Percentiles rank a stretch among this genome's conserved stretches.
phyloP scores from a whole-genome alignment of 768 basidiomycete species.

The Russula foetens region DNA sequence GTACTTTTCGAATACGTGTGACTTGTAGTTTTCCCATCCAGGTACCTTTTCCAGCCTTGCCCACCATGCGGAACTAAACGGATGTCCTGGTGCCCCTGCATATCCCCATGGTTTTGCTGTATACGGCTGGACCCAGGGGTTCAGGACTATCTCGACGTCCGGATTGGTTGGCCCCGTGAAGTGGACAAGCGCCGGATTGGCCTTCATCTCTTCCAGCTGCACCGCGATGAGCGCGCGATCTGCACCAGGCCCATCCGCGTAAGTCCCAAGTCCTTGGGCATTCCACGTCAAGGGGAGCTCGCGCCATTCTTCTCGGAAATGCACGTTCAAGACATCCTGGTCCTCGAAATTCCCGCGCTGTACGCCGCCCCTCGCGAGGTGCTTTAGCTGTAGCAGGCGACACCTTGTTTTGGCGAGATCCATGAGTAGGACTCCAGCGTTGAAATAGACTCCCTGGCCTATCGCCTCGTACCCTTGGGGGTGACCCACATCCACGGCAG shows the following conservation, averaged over 20 bases:
- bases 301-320: conserved; percentile 39
- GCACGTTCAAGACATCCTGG: conserved; percentile 44
- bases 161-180: conserved; percentile 42
- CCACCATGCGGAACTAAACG: background rate
- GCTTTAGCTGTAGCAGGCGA: conserved; percentile 2
- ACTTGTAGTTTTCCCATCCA: background rate
- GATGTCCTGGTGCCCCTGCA: conserved; percentile 35
- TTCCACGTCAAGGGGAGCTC: conserved; percentile 41
- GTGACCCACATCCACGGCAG: conserved; percentile 40
- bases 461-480: conserved; percentile 38
- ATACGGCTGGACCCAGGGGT: conserved; percentile 38
- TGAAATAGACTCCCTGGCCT: conserved; percentile 38
- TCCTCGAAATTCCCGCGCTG: conserved; percentile 29
- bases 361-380: conserved; percentile 12
- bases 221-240: conserved; percentile 27
- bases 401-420: conserved; percentile 36
- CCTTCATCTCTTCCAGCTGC: conserved; percentile 29
- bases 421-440: conserved; percentile 46
- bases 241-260: conserved; percentile 30
- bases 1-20: background rate
- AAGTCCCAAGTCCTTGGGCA: conserved; percentile 39
- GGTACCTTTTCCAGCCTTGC: background rate
- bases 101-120: conserved; percentile 51
- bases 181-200: conserved; percentile 41
- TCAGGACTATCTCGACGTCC: conserved; percentile 35